These are phyloP conservation scores for Boletus huronensis DNA, from an alignment of 768 basidiomycete genomes.

Conservation along the genomic window DNA sequence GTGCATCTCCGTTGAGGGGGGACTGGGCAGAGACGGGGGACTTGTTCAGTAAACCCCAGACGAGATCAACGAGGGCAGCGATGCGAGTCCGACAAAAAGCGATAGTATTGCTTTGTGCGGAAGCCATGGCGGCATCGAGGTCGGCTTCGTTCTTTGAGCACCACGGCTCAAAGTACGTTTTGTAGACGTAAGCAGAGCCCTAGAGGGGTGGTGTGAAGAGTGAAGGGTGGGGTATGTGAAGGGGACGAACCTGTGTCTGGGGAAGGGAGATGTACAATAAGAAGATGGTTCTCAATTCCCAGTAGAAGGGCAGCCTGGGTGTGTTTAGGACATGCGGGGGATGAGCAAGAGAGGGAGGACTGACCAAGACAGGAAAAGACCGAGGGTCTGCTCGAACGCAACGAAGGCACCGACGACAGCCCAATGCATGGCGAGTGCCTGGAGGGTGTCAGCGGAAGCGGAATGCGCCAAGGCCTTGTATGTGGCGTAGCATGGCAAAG, in stretches of 20 bases:
- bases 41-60: slow-evolving; percentile 46
- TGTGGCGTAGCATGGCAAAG: slow-evolving; percentile 60
- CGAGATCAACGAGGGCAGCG: slow-evolving; percentile 43
- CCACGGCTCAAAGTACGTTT: slow-evolving; percentile 58
- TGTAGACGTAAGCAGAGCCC: slow-evolving; percentile 69
- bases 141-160: slow-evolving; percentile 54
- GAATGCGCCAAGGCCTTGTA: slow-evolving; percentile 62
- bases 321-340: slow-evolving; percentile 9
- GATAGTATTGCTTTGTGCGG: slow-evolving; percentile 51
- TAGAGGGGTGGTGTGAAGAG: slow-evolving; percentile 26
- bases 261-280: slow-evolving; percentile 66
- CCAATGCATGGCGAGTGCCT: slow-evolving; percentile 64
- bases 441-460: slow-evolving; percentile 50
- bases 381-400: slow-evolving; percentile 59
- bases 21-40: slow-evolving; percentile 20
- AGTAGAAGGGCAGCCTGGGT: slow-evolving; percentile 70
- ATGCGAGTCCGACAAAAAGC: slow-evolving; percentile 55
- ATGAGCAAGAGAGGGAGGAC: slow-evolving; percentile 12
- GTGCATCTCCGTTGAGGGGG: slow-evolving; percentile 22
- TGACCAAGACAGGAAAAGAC: slow-evolving; percentile 66
- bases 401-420: slow-evolving; percentile 55
- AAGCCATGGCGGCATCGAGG: slow-evolving; percentile 55
- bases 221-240: not conserved
- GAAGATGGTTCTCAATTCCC: slow-evolving; percentile 67
- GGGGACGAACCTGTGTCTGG: slow-evolving; percentile 55